Conservation (phyloP, 2,329 filamentous ascomycete genomes). For the Madurella mycetomatis region DNA sequence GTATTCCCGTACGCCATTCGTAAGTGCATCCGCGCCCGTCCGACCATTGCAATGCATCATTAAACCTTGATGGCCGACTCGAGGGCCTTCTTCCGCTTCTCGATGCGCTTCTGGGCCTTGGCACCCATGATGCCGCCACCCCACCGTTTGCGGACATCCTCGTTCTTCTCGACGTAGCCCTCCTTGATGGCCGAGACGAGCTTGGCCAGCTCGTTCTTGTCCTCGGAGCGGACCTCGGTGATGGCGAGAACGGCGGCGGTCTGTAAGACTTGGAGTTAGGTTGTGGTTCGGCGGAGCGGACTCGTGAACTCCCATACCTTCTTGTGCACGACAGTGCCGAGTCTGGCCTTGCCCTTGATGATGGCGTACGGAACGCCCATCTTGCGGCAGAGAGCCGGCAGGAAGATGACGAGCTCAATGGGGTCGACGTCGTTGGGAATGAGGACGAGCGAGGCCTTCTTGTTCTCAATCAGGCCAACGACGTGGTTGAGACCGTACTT, state of each 20-base stretch:
- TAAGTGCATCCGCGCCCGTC: constrained; percentile 29
- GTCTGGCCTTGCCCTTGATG: constrained; percentile 98
- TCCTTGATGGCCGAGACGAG: constrained; percentile 96
- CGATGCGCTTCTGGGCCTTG: constrained; percentile 75
- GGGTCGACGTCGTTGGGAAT: constrained; percentile 99
- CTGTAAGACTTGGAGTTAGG: constrained; percentile 40
- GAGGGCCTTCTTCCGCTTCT: constrained; percentile 91
- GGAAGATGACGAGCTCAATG: constrained; percentile 98
- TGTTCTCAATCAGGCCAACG: constrained; percentile 95
- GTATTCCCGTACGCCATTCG: constrained; percentile 34
- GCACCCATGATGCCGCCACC: constrained; percentile 98
- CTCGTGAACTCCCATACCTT: constrained; percentile 55
- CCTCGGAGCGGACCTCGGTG: constrained; percentile 95
- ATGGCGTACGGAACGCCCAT: constrained; percentile 99
- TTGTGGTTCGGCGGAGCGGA: not conserved
- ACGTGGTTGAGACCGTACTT: constrained; percentile 99
- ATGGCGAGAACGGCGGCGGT: constrained; percentile 93
- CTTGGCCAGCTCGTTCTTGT: constrained; percentile 98
- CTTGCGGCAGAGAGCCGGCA: constrained; percentile 98
- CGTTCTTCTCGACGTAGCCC: constrained; percentile 93
- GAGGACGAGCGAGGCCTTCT: constrained; percentile 97
- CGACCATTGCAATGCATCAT: constrained; percentile 30
- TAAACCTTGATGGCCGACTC: constrained; percentile 98
- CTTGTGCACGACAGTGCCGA: constrained; percentile 99
- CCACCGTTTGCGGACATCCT: constrained; percentile 89